phyloP scores from a whole-genome alignment of 2,329 filamentous ascomycete genomes.

The Lasiodiplodia hormozganensis region DNA sequence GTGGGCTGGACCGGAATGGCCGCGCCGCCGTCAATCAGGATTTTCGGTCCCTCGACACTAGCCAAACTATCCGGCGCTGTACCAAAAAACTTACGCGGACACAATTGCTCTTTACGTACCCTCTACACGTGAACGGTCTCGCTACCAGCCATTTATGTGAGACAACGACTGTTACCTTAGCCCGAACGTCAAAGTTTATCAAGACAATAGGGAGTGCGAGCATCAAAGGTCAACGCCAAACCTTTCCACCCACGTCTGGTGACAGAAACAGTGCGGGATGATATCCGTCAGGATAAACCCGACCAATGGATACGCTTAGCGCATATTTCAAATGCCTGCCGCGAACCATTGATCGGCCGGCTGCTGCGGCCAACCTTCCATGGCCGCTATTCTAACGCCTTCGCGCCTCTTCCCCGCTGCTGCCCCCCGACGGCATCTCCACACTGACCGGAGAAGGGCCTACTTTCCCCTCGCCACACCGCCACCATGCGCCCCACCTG shows the following conservation, averaged over 20 bases:
- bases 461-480: neutral
- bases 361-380: neutral
- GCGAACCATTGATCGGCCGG: neutral
- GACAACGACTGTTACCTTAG: neutral
- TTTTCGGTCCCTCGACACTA: constrained; percentile 9
- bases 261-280: neutral
- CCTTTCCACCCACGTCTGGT: neutral
- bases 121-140: neutral
- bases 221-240: neutral
- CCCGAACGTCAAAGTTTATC: neutral
- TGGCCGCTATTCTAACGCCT: neutral
- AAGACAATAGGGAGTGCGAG: neutral
- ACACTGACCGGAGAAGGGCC: neutral
- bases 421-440: neutral
- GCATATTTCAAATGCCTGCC: neutral
- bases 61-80: neutral
- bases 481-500: neutral
- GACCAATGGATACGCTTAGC: neutral
- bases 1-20: neutral
- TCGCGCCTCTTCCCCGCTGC: neutral
- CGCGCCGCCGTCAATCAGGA: neutral
- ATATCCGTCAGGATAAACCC: neutral
- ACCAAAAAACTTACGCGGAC: neutral
- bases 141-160: neutral
- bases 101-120: neutral